Evolutionary conservation across 2,329 filamentous ascomycete species (phyloP).

Genomic region (Stagonosporopsis tanaceti): DNA sequence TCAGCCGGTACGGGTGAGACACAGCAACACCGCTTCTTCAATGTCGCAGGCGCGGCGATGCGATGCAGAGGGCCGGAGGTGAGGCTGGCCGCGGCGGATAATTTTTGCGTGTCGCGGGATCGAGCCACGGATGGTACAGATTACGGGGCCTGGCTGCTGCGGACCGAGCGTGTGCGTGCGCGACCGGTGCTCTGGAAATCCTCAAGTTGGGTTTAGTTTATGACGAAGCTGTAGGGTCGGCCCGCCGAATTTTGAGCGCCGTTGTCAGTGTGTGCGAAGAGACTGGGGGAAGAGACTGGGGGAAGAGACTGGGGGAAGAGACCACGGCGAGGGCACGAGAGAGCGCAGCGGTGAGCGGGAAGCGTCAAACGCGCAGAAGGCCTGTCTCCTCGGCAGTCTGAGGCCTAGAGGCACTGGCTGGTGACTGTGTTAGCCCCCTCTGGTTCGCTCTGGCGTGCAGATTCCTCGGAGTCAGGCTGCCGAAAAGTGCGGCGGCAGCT

Average conservation of each 20-base stretch:
- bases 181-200: conserved; percentile 32
- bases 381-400: conserved; percentile 10
- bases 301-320: conserved; percentile 7
- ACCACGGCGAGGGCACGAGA: background rate
- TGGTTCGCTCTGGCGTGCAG: conserved; percentile 32
- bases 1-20: conserved; percentile 25
- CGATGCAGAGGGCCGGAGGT: conserved; percentile 18
- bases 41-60: conserved; percentile 29
- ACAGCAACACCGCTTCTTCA: conserved; percentile 21
- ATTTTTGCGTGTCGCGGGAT: conserved; percentile 31
- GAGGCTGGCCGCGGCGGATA: conserved; percentile 26
- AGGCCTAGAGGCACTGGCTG: conserved; percentile 10
- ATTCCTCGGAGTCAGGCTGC: conserved; percentile 34
- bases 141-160: conserved; percentile 7
- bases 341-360: conserved; percentile 13
- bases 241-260: conserved; percentile 38
- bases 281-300: conserved; percentile 12
- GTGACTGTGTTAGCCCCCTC: conserved; percentile 28
- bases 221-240: conserved; percentile 45
- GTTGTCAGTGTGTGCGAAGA: conserved; percentile 22
- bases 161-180: conserved; percentile 22
- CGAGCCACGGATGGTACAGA: conserved; percentile 10
- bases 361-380: conserved; percentile 8
- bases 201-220: conserved; percentile 36
- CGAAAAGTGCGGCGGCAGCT: conserved; percentile 32